Base-by-base conservation (phyloP, 805 yeast species). In the Candida cerambycidarum region DNA sequence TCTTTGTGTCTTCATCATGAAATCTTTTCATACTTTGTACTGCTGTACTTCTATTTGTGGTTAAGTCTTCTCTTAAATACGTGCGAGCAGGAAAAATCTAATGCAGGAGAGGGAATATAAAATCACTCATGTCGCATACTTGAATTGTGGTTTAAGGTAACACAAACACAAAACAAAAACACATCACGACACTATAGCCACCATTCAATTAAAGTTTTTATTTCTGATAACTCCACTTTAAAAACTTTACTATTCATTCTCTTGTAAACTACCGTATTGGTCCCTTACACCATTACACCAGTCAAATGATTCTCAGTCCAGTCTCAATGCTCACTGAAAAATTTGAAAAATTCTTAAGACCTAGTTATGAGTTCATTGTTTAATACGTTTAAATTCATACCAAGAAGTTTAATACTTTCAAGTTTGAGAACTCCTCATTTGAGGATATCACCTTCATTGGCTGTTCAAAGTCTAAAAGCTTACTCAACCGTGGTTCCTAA, bases 321-420 rank as follows among this genome's bases (percentile, higher is more conserved):
- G 8, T 21, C 23, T 21, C 23, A 30, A 34, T 25, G 29, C 29
- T 25, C 29, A 25, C n/a, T 34, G 38, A 34, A 34, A 34, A 34
- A 9, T 34, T 34, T 34, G 38, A 33, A 33, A 32, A 33, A 33
- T 31, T 33, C 27, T n/a, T 18, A 9, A 9, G 8, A 24, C 27
- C n/a, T n/a, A n/a, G n/a, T n/a, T 23, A 34, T 34, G 38, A 34
- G 15, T 24, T 34, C 21, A 13, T 7, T 32, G 19, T 32, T 32
- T n/a, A 32, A 18, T 32, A 18, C 23, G 13, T 15, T 34, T 13
- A 34, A 23, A 19, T 15, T 34, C 15, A 19, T 34, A 15, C 29
- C 38, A 34, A 14, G 23, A 34, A 23, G 37, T 4, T 21, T 13
- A 6, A 21, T 33, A 21, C 37, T 15, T 23, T 21, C 38, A 7